Conservation (phyloP, 768 basidiomycete species). For the Mycena maculata region DNA sequence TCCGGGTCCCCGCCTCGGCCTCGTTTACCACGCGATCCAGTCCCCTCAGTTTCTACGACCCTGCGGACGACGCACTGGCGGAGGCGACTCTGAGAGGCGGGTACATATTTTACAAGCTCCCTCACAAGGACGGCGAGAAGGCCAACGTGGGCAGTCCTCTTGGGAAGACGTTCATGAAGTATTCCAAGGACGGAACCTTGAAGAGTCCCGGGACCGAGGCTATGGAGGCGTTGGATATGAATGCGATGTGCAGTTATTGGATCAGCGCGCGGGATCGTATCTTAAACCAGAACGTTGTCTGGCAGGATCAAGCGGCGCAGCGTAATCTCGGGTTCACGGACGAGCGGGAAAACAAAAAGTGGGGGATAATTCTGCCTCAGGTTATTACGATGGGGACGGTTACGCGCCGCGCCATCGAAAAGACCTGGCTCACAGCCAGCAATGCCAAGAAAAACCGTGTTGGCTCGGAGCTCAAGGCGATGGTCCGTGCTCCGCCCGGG, state of each 20-base stretch:
- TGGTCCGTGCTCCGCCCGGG: conserved; percentile 94
- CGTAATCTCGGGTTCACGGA: conserved; percentile 65
- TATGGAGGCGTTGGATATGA: conserved; percentile 88
- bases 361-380: conserved; percentile 95
- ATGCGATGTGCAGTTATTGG: conserved; percentile 97
- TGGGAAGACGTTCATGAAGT: conserved; percentile 89
- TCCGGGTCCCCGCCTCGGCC: conserved; percentile 71
- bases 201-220: conserved; percentile 86
- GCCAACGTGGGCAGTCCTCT: conserved; percentile 97
- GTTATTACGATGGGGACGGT: conserved; percentile 99
- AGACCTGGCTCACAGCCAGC: conserved; percentile 97
- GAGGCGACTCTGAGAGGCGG: conserved; percentile 60
- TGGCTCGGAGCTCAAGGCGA: conserved; percentile 98
- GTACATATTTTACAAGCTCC: conserved; percentile 88
- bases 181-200: conserved; percentile 87
- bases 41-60: conserved; percentile 69
- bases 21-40: conserved; percentile 59
- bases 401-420: conserved; percentile 96
- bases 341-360: conserved; percentile 56
- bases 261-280: conserved; percentile 94
- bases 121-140: conserved; percentile 94
- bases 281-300: conserved; percentile 92
- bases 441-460: conserved; percentile 98
- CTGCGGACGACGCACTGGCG: conserved; percentile 68
- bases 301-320: conserved; percentile 61